phyloP scores from a whole-genome alignment of 768 basidiomycete genomes.

The Amanita subjunquillea region DNA sequence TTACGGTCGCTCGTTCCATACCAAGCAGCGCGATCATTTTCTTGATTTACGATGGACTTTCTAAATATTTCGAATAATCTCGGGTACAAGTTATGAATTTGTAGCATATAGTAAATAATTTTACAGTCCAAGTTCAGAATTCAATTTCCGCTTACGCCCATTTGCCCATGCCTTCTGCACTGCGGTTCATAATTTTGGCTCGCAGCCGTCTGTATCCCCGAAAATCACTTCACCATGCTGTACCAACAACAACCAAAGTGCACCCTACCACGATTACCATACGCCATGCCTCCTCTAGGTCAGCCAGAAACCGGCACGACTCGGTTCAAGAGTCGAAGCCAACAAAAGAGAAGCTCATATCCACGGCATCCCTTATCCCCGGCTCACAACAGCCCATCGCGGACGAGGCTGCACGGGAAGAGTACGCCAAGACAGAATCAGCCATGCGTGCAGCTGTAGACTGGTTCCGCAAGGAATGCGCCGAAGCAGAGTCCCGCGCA shows the following conservation, averaged over 20 bases:
- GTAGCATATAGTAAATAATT: too few relatives aligned
- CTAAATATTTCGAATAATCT: conserved; percentile 25
- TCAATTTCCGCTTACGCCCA: background rate
- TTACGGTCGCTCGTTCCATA: conserved; percentile 73
- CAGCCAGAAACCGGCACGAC: background rate
- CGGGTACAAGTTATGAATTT: too few relatives aligned
- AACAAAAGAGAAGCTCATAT: conserved; percentile 29
- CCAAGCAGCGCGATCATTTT: conserved; percentile 89
- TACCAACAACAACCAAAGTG: background rate
- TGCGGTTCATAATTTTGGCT: background rate
- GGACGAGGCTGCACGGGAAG: conserved; percentile 40
- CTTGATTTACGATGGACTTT: conserved; percentile 73
- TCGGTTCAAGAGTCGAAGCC: conserved; percentile 3
- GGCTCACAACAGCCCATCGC: conserved; percentile 55
- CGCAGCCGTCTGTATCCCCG: background rate
- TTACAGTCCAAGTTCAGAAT: background rate
- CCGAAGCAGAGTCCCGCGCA: conserved; percentile 60
- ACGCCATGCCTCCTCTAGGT: conserved; percentile 3
- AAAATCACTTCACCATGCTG: background rate
- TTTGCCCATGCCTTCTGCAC: background rate
- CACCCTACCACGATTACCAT: background rate
- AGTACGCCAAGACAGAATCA: conserved; percentile 52
- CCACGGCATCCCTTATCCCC: conserved; percentile 54
- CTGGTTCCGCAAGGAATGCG: conserved; percentile 70
- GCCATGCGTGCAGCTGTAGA: conserved; percentile 60